Evolutionary conservation across 441 rosid genomes (phyloP).

Genomic region (Adansonia gregorii): DNA sequence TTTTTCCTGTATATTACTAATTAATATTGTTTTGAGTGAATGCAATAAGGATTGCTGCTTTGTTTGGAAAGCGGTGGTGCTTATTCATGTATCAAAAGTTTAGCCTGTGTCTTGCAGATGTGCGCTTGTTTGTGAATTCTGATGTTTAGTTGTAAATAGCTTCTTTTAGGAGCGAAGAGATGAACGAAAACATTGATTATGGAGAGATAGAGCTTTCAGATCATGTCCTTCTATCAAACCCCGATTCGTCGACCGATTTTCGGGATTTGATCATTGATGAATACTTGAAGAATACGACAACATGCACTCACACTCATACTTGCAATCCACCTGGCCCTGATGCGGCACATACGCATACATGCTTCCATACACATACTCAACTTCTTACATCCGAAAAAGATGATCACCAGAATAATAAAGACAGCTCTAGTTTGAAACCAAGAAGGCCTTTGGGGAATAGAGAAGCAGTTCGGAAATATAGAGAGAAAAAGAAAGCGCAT

Average conservation of each 20-base stretch:
- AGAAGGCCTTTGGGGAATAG: constrained; percentile 63
- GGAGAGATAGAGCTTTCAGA: constrained; percentile 51
- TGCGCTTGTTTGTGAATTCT: constrained; percentile 11
- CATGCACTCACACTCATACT: constrained; percentile 62
- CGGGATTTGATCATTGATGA: constrained; percentile 44
- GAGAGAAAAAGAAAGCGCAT: constrained; percentile 80
- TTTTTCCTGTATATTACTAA: background rate
- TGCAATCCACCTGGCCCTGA: constrained; percentile 63
- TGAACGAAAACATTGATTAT: constrained; percentile 39
- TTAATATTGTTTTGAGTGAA: constrained; percentile 6
- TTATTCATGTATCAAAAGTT: constrained; percentile 17
- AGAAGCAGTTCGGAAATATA: constrained; percentile 74
- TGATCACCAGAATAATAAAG: constrained; percentile 35
- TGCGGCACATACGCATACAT: constrained; percentile 62
- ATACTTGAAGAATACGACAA: constrained; percentile 39
- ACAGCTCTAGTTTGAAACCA: constrained; percentile 33
- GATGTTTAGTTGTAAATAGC: background rate
- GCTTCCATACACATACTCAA: constrained; percentile 61
- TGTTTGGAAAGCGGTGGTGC: background rate
- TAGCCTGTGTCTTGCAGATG: constrained; percentile 24
- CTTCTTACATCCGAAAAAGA: constrained; percentile 44
- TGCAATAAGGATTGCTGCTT: background rate
- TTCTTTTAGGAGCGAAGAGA: constrained; percentile 17
- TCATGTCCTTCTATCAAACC: constrained; percentile 29
- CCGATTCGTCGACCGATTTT: constrained; percentile 33